phyloP scores from a whole-genome alignment of 768 basidiomycete genomes.

The Amanita pallidorosea region DNA sequence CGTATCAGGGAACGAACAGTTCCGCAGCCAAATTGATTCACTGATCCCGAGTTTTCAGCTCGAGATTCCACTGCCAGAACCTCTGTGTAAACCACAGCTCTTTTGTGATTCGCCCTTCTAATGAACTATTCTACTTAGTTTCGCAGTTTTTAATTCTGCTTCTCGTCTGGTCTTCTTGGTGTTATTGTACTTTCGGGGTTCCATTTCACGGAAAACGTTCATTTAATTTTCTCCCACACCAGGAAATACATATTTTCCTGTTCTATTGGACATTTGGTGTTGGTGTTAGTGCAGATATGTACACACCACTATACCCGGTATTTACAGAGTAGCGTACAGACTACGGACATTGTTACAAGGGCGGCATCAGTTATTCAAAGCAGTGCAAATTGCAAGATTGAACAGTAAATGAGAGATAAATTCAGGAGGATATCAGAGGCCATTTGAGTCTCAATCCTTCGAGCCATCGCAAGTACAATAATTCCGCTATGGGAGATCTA shows the following conservation, averaged over 20 bases:
- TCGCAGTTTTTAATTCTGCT: neutral
- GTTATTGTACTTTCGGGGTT: neutral
- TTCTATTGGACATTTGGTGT: neutral
- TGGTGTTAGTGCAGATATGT: neutral
- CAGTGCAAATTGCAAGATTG: neutral
- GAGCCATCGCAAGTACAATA: constrained; percentile 96
- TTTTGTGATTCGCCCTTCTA: neutral
- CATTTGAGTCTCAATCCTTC: constrained; percentile 87
- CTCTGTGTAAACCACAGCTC: neutral
- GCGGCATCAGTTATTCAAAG: neutral
- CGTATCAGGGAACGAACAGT: constrained; percentile 38
- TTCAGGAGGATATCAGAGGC: constrained; percentile 45
- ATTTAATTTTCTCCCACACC: neutral
- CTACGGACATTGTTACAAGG: neutral
- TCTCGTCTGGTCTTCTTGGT: neutral
- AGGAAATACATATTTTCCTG: no score
- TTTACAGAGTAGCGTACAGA: neutral
- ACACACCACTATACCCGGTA: neutral
- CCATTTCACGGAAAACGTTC: neutral
- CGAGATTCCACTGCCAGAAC: neutral
- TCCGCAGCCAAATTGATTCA: constrained; percentile 6
- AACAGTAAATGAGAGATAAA: neutral
- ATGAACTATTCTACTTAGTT: neutral
- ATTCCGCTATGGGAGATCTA: constrained; percentile 87
- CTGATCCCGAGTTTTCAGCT: neutral